Conservation (phyloP, 1,284 basidiomycete species). For the Cryptococcus depauperatus region DNA sequence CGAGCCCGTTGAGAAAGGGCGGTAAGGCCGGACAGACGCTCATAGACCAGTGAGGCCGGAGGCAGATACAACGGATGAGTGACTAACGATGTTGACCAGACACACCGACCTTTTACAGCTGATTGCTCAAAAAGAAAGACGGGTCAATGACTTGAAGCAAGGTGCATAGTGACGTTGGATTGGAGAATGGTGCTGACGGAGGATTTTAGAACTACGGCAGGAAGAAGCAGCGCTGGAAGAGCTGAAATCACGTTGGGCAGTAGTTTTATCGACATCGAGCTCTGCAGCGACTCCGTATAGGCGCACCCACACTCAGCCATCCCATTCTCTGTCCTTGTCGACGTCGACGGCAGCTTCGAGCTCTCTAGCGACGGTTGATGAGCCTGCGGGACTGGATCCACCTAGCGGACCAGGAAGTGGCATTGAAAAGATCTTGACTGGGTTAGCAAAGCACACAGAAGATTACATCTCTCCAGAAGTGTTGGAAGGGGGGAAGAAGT, state of each 20-base stretch:
- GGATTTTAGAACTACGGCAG: neutral
- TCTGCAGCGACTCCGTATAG: neutral
- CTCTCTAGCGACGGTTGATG: conserved; percentile 11
- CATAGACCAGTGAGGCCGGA: no score
- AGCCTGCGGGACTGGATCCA: neutral
- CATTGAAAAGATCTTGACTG: conserved; percentile 7
- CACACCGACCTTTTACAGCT: conserved; percentile 34
- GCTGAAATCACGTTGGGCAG: neutral
- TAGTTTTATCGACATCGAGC: no score
- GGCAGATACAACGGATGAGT: no score
- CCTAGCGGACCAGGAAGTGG: neutral
- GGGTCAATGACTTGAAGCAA: conserved; percentile 35
- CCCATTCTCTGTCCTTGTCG: conserved; percentile 6
- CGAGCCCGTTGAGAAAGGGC: no score
- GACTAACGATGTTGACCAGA: conserved; percentile 11
- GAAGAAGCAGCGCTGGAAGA: neutral
- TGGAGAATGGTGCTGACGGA: neutral
- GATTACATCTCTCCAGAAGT: conserved; percentile 19
- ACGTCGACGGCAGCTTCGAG: conserved; percentile 11
- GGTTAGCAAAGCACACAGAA: conserved; percentile 10
- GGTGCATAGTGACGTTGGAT: conserved; percentile 13
- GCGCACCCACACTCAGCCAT: neutral
- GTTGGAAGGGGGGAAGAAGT: conserved; percentile 30
- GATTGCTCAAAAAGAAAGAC: conserved; percentile 36
- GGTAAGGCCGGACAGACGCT: no score